Percentiles rank a stretch among this genome's conserved stretches.
Conservation (phyloP, 805 yeast genomes). For the Metschnikowia orientalis region DNA sequence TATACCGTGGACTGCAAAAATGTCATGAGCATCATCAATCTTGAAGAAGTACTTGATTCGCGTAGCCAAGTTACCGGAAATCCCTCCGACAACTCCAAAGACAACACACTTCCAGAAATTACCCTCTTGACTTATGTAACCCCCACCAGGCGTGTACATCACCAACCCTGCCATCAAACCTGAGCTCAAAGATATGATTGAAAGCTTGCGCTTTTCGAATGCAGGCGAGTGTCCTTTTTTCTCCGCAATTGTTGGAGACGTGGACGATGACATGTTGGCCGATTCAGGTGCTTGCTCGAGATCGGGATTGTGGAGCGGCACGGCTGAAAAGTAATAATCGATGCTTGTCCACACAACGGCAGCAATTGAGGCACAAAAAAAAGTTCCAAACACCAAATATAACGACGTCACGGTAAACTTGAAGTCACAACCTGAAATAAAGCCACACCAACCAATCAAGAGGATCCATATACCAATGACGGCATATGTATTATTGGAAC, state of each 20-base stretch:
- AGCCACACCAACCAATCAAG: conserved; percentile 40
- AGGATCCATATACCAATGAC: conserved; percentile 26
- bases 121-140: conserved; percentile 30
- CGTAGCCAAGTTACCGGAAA: conserved; percentile 34
- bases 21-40: conserved; percentile 42
- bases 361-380: conserved; percentile 33
- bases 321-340: conserved; percentile 37
- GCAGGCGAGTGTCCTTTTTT: conserved; percentile 14
- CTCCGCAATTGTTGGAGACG: background rate
- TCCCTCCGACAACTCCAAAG: conserved; percentile 37
- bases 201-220: conserved; percentile 23
- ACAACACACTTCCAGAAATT: conserved; percentile 40
- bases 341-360: conserved; percentile 35
- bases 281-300: conserved; percentile 2
- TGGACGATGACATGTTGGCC: conserved; percentile 2
- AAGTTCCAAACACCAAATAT: conserved; percentile 29
- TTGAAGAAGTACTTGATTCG: conserved; percentile 35
- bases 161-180: conserved; percentile 42
- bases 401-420: conserved; percentile 32
- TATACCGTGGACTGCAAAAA: conserved; percentile 42
- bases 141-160: conserved; percentile 42
- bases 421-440: conserved; percentile 41
- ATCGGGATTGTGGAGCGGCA: conserved; percentile 30
- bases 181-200: conserved; percentile 37
- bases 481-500: conserved; percentile 32